Conservation (phyloP, 2,329 filamentous ascomycete species). For the Samsoniella hepiali region DNA sequence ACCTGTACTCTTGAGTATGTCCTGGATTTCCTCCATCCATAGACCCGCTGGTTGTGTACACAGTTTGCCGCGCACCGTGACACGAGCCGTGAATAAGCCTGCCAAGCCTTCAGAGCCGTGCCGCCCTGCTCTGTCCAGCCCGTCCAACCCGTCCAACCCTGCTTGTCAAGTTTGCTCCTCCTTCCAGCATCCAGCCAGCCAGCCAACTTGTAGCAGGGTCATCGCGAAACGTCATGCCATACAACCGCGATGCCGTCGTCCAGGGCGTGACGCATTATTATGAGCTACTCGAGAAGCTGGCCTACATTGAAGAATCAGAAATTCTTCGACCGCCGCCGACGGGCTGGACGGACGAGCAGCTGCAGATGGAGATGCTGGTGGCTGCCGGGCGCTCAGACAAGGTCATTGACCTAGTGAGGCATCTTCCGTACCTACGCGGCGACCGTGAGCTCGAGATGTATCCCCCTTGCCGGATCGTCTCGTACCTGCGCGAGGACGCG, state of each 20-base stretch:
- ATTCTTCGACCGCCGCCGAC: not conserved
- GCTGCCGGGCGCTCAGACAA: not conserved
- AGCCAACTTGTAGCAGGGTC: no score
- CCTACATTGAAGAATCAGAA: conserved; percentile 1
- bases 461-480: not conserved
- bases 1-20: no score
- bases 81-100: no score
- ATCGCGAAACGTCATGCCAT: not conserved
- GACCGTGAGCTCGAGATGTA: not conserved
- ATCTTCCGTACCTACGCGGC: not conserved
- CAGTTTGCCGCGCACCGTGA: no score
- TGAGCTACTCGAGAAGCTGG: not conserved
- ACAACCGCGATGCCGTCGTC: not conserved
- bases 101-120: no score
- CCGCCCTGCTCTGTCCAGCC: no score
- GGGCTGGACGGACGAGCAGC: conserved; percentile 4
- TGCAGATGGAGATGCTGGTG: not conserved
- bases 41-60: no score
- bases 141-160: no score
- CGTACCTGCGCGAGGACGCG: not conserved
- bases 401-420: not conserved
- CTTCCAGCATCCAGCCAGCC: no score
- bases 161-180: no score
- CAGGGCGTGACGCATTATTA: not conserved
- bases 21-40: no score